These are phyloP conservation scores for Shiraia sp. DNA, from an alignment of 2,329 filamentous ascomycete genomes.

Conservation along the genomic window DNA sequence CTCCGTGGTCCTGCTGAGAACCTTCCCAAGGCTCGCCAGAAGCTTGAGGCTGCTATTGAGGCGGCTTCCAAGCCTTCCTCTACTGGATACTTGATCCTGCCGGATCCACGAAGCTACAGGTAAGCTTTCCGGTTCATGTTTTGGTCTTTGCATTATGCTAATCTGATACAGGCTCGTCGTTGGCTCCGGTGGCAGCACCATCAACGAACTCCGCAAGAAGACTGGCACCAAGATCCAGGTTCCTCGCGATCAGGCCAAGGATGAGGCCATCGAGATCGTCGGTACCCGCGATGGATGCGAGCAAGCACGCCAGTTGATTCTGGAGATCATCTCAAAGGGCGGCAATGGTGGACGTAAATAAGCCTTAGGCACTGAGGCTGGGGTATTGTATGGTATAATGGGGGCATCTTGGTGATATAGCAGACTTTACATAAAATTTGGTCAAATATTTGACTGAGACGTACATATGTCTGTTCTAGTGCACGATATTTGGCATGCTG, in stretches of 20 bases:
- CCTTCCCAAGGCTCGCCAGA: conserved; percentile 77
- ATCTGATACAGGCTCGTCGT: conserved; percentile 69
- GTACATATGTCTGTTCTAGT: too few relatives aligned
- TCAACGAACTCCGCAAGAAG: conserved; percentile 89
- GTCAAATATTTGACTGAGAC: too few relatives aligned
- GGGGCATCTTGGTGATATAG: neutral
- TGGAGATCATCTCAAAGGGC: conserved; percentile 68
- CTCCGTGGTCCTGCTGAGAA: conserved; percentile 78
- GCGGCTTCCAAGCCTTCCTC: conserved; percentile 70
- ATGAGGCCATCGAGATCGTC: conserved; percentile 87
- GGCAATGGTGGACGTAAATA: conserved; percentile 33
- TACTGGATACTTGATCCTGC: conserved; percentile 85
- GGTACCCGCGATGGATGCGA: conserved; percentile 81
- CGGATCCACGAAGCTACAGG: conserved; percentile 83
- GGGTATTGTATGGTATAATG: neutral
- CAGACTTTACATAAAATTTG: too few relatives aligned
- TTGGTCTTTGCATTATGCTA: conserved; percentile 2
- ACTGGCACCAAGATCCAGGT: conserved; percentile 94
- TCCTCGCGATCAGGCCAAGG: conserved; percentile 73
- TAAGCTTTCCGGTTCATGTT: conserved; percentile 2
- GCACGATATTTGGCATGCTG: too few relatives aligned
- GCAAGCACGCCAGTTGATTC: conserved; percentile 83
- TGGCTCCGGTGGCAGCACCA: conserved; percentile 84
- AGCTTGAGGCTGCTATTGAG: conserved; percentile 72
- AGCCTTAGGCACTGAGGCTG: neutral